These are phyloP conservation scores for Flaveria floridana DNA, from an alignment of 140 eudicot species.

Conservation along the genomic window DNA sequence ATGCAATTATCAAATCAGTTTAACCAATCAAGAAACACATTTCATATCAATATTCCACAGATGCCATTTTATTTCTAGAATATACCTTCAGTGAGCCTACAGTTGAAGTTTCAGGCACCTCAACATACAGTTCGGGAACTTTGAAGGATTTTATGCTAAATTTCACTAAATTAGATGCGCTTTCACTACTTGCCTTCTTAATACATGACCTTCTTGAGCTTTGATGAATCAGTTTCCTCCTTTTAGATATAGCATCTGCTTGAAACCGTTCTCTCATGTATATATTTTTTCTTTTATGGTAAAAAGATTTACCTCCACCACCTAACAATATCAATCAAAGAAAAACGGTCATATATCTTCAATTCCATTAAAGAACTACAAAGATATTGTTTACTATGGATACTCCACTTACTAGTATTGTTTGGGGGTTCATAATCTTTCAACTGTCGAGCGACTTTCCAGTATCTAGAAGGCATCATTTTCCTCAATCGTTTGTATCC, in stretches of 20 bases:
- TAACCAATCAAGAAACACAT: background rate
- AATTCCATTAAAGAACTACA: background rate
- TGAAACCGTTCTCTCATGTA: constrained; percentile 55
- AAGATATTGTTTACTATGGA: background rate
- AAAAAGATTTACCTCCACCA: constrained; percentile 51
- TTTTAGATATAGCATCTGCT: constrained; percentile 51
- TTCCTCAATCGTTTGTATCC: constrained; percentile 69
- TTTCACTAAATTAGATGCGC: constrained; percentile 52
- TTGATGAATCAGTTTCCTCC: constrained; percentile 55
- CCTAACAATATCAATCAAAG: constrained; percentile 40
- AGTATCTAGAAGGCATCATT: constrained; percentile 64
- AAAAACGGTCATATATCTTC: background rate
- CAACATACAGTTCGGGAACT: constrained; percentile 88
- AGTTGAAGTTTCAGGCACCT: constrained; percentile 88
- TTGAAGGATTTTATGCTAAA: constrained; percentile 81
- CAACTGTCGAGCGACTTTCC: constrained; percentile 63
- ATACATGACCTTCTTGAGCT: constrained; percentile 42
- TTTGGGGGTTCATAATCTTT: constrained; percentile 51
- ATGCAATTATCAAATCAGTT: constrained; percentile 16
- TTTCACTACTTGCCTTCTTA: constrained; percentile 37
- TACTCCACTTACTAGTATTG: constrained; percentile 45
- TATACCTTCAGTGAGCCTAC: constrained; percentile 89
- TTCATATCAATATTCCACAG: background rate
- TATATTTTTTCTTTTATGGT: constrained; percentile 53
- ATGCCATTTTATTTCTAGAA: background rate